Conservation (phyloP, 2,329 filamentous ascomycete species). For the Bertia moriformis region DNA sequence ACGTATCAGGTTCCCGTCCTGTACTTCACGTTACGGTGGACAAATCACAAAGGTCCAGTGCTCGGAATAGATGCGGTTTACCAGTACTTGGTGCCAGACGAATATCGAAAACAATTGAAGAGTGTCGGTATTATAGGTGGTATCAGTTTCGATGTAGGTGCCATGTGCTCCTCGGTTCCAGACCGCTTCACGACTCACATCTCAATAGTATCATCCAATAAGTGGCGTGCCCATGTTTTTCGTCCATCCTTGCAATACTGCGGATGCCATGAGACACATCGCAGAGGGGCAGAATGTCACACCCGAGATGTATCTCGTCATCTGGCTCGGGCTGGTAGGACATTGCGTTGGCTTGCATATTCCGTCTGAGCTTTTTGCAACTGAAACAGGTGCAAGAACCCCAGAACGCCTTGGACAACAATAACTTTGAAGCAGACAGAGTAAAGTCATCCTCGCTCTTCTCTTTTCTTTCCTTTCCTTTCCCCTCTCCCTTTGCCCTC, state of each 20-base stretch:
- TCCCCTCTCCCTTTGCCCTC: not conserved
- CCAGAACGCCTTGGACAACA: no score
- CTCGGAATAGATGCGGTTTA: slow-evolving; percentile 23
- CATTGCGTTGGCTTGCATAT: slow-evolving; percentile 66
- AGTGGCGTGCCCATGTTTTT: slow-evolving; percentile 71
- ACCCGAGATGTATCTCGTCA: slow-evolving; percentile 60
- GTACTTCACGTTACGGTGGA: slow-evolving; percentile 22
- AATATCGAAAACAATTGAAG: slow-evolving; percentile 19
- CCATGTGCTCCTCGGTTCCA: slow-evolving; percentile 8
- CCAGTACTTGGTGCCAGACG: slow-evolving; percentile 23
- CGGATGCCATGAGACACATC: slow-evolving; percentile 61
- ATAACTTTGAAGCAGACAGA: slow-evolving; percentile 1
- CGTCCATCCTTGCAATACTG: slow-evolving; percentile 81
- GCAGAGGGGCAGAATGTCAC: slow-evolving; percentile 43
- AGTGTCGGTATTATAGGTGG: slow-evolving; percentile 29
- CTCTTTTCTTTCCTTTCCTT: slow-evolving; percentile 55
- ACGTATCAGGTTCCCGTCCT: slow-evolving; percentile 32
- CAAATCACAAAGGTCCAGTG: slow-evolving; percentile 10
- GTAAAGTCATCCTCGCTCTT: slow-evolving; percentile 66
- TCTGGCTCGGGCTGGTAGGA: slow-evolving; percentile 83
- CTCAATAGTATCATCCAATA: slow-evolving; percentile 62
- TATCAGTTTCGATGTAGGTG: slow-evolving; percentile 30
- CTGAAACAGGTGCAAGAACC: not conserved
- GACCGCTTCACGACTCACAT: slow-evolving; percentile 14
- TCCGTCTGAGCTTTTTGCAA: slow-evolving; percentile 44